phyloP scores from a whole-genome alignment of 495 filamentous ascomycete genomes.

The Pseudevernia furfuracea region DNA sequence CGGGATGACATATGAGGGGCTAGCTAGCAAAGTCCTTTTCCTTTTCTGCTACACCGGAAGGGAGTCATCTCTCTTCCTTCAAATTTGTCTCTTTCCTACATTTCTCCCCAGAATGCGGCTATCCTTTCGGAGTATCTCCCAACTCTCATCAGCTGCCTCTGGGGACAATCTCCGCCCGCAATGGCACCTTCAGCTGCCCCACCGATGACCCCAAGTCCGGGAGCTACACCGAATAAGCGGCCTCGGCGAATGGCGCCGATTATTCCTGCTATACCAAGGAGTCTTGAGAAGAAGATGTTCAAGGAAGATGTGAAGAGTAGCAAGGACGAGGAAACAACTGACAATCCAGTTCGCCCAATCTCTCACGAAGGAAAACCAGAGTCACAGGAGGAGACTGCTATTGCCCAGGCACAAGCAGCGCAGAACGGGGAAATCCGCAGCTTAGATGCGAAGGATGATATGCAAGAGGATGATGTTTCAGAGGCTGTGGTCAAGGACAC shows the following conservation, averaged over 20 bases:
- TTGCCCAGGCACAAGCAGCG: background rate
- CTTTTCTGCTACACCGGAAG: background rate
- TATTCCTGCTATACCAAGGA: slow-evolving; percentile 23
- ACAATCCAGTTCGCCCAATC: background rate
- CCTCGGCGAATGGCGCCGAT: slow-evolving; percentile 17
- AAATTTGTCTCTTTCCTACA: background rate
- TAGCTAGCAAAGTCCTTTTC: background rate
- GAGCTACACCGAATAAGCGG: slow-evolving; percentile 4
- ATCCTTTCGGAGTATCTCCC: slow-evolving; percentile 4
- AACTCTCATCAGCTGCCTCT: slow-evolving; percentile 7
- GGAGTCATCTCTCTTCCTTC: background rate
- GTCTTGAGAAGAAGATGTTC: slow-evolving; percentile 16
- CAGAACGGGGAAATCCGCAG: background rate
- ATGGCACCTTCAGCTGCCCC: slow-evolving; percentile 12
- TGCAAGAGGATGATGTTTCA: background rate
- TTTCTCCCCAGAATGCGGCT: slow-evolving; percentile 13
- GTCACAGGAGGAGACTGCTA: background rate
- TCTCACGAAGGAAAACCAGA: background rate
- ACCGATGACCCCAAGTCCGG: slow-evolving; percentile 16
- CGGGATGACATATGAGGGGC: slow-evolving; percentile 4
- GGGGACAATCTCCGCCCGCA: slow-evolving; percentile 5
- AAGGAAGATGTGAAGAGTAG: background rate
- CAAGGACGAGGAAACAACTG: background rate
- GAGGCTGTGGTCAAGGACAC: background rate
- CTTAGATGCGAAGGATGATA: background rate